Percentiles rank a stretch among this genome's conserved stretches.
phyloP scores from a whole-genome alignment of 2,329 filamentous ascomycete species.

The Pseudopyricularia javanii region DNA sequence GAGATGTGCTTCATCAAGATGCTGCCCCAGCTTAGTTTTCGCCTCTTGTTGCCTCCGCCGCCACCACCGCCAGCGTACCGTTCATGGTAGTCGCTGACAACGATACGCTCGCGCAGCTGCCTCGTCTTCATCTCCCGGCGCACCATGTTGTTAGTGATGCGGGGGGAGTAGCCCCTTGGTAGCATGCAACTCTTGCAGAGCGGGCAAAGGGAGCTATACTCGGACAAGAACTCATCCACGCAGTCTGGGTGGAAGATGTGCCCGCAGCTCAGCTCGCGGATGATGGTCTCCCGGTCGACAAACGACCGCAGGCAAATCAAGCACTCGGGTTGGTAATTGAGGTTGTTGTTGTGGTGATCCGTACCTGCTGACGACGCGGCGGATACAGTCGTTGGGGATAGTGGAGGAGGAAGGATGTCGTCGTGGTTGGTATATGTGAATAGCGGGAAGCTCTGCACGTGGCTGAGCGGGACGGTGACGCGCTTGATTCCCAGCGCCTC shows the following conservation, averaged over 20 bases:
- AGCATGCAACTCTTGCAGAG: constrained; percentile 79
- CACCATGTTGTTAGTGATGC: constrained; percentile 77
- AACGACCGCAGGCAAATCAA: constrained; percentile 86
- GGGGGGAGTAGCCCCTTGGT: constrained; percentile 52
- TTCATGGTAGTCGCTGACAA: constrained; percentile 13
- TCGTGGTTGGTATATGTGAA: constrained; percentile 51
- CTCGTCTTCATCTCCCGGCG: constrained; percentile 62
- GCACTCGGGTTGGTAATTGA: constrained; percentile 57
- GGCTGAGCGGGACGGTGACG: constrained; percentile 59
- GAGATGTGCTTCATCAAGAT: neutral
- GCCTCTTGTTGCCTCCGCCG: neutral
- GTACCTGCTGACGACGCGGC: neutral
- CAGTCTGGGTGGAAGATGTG: constrained; percentile 93
- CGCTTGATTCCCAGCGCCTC: constrained; percentile 78
- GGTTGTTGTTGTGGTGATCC: neutral
- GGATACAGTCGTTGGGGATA: neutral
- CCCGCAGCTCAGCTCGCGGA: constrained; percentile 76
- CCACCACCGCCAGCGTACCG: neutral
- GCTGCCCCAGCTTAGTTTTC: neutral
- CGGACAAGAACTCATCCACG: constrained; percentile 71
- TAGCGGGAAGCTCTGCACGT: constrained; percentile 64
- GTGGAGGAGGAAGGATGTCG: neutral
- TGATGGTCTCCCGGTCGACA: constrained; percentile 52
- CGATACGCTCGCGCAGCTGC: constrained; percentile 41
- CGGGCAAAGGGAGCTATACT: constrained; percentile 77